A percentile compares a stretch with the other conserved stretches of the same genome.
Evolutionary conservation across 441 rosid genomes (phyloP).

Genomic region (Euphorbia schlechtendalii): DNA sequence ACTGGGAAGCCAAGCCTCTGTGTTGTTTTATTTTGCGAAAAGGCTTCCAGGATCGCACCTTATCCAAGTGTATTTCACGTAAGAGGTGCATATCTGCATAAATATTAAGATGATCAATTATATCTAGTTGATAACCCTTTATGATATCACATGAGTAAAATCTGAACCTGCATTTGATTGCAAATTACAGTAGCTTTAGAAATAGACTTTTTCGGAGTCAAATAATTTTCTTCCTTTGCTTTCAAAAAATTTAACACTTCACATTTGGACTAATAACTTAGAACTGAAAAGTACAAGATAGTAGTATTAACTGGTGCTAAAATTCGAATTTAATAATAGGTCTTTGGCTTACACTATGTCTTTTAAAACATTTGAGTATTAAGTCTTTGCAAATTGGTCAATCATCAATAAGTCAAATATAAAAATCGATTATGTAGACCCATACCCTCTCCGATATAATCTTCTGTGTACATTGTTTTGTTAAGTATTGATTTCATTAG

Average conservation of each 20-base stretch:
- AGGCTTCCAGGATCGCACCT: slow-evolving; percentile 92
- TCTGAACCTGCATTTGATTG: not conserved
- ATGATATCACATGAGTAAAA: not conserved
- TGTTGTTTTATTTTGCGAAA: slow-evolving; percentile 51
- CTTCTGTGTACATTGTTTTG: not conserved
- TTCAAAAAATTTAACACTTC: not conserved
- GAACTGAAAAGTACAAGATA: not conserved
- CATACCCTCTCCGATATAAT: not conserved
- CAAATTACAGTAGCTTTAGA: not conserved
- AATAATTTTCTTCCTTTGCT: not conserved
- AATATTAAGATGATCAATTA: slow-evolving; percentile 17
- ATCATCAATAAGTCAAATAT: not conserved
- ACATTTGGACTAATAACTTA: not conserved
- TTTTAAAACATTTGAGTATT: not conserved
- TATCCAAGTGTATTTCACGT: slow-evolving; percentile 90
- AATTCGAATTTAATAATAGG: not conserved
- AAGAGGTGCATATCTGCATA: slow-evolving; percentile 54
- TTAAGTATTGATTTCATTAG: slow-evolving; percentile 1
- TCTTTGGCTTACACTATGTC: not conserved
- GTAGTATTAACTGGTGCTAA: not conserved
- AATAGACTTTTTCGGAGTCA: not conserved
- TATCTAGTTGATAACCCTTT: not conserved
- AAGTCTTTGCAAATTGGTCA: not conserved
- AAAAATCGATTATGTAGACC: not conserved
- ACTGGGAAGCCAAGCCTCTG: slow-evolving; percentile 54